Evolutionary conservation across 139 green algal genomes (phyloP).

Genomic region (Diplosphaera chodatii): DNA sequence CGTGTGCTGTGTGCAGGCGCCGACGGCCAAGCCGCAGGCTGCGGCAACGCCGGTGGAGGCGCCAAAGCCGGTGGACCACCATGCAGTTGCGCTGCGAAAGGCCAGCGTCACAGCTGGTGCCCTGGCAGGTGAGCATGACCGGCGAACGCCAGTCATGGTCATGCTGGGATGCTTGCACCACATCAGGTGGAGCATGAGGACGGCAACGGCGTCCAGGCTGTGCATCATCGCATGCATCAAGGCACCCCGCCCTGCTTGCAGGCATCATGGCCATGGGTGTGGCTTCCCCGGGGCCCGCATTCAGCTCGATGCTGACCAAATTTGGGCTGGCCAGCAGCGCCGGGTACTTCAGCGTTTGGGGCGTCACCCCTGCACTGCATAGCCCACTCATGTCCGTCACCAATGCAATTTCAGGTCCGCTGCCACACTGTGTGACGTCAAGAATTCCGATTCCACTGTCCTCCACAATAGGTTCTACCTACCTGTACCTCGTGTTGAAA

Average conservation of each 20-base stretch:
- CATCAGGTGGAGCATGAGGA: too few relatives aligned
- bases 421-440: too few relatives aligned
- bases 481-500: too few relatives aligned
- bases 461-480: too few relatives aligned
- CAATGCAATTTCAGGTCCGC: constrained; percentile 82
- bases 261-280: constrained; percentile 55
- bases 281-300: constrained; percentile 45
- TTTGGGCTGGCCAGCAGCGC: constrained; percentile 74
- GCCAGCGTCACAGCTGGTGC: constrained; percentile 29
- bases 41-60: constrained; percentile 12
- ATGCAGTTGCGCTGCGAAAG: constrained; percentile 44
- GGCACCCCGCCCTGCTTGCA: too few relatives aligned
- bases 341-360: constrained; percentile 53
- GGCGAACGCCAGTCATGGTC: too few relatives aligned
- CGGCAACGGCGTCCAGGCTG: too few relatives aligned
- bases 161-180: too few relatives aligned
- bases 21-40: constrained; percentile 5
- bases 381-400: constrained; percentile 90
- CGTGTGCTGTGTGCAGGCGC: too few relatives aligned
- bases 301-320: constrained; percentile 77
- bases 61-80: constrained; percentile 43
- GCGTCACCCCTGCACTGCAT: constrained; percentile 82
- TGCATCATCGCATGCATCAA: too few relatives aligned
- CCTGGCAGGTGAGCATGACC: constrained; percentile 8
- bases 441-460: not conserved